phyloP scores from a whole-genome alignment of 176 grass and related monocot genomes.

The Triticum monococcum region DNA sequence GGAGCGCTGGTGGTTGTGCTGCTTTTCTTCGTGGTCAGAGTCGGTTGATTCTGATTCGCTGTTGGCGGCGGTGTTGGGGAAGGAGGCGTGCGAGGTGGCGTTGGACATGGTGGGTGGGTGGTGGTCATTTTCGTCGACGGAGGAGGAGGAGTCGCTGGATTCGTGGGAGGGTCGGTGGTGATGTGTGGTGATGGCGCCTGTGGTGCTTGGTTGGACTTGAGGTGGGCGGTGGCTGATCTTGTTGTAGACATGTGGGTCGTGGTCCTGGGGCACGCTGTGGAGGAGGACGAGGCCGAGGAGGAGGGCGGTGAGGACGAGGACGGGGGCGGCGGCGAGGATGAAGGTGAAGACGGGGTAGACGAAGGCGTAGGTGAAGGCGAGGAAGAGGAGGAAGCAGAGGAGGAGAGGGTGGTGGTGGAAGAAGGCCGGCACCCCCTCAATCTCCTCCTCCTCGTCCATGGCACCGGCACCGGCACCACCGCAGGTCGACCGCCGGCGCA shows the following conservation, averaged over 20 bases:
- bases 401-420: constrained; percentile 12
- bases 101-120: background rate
- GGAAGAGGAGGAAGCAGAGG: background rate
- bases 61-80: background rate
- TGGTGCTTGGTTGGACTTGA: background rate
- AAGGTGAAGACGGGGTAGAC: constrained; percentile 25
- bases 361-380: background rate
- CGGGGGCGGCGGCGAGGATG: constrained; percentile 23
- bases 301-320: constrained; percentile 44
- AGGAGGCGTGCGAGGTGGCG: constrained; percentile 2
- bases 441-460: constrained; percentile 2
- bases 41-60: background rate
- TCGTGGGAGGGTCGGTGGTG: background rate
- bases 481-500: too few species aligned
- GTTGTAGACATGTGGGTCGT: constrained; percentile 21
- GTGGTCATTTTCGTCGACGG: background rate
- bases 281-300: constrained; percentile 52
- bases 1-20: background rate
- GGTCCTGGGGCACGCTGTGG: constrained; percentile 29
- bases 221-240: background rate
- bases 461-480: background rate
- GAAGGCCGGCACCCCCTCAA: background rate
- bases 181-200: background rate
- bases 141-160: background rate
- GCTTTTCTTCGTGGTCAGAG: background rate